Conservation (phyloP, 1,284 basidiomycete species). For the Stereum hirsutum region DNA sequence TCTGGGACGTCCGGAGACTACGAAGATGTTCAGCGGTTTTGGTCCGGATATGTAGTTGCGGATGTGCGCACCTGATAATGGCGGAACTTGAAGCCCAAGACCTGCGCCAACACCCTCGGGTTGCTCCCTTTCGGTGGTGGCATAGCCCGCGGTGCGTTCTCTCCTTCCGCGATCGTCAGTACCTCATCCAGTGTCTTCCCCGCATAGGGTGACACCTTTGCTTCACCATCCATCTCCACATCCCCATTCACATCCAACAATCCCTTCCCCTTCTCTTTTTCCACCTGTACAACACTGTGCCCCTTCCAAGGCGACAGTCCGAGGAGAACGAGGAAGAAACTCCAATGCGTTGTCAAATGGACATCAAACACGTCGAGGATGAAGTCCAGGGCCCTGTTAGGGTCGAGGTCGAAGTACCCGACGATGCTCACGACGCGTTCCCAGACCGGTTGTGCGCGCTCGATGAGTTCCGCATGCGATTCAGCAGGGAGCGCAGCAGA, state of each 20-base stretch:
- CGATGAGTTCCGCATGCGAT: slow-evolving; percentile 41
- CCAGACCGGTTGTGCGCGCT: slow-evolving; percentile 73
- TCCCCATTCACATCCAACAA: slow-evolving; percentile 21
- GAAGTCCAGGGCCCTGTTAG: slow-evolving; percentile 89
- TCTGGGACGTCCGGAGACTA: slow-evolving; percentile 51
- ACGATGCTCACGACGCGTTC: slow-evolving; percentile 82
- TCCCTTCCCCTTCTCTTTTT: slow-evolving; percentile 32
- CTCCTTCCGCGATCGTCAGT: slow-evolving; percentile 39
- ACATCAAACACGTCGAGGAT: slow-evolving; percentile 87
- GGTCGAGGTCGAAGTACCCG: slow-evolving; percentile 94
- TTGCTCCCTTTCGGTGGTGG: slow-evolving; percentile 21
- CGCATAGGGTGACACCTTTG: slow-evolving; percentile 36
- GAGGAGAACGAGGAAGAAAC: slow-evolving; percentile 88
- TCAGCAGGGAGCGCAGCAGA: slow-evolving; percentile 55
- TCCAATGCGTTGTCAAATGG: slow-evolving; percentile 76
- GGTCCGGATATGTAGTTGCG: slow-evolving; percentile 6
- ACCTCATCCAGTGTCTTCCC: slow-evolving; percentile 62
- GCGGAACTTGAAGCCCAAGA: slow-evolving; percentile 93
- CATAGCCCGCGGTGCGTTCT: slow-evolving; percentile 12
- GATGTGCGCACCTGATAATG: slow-evolving; percentile 67
- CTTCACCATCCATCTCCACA: slow-evolving; percentile 28
- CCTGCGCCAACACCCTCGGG: slow-evolving; percentile 75
- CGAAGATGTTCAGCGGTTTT: slow-evolving; percentile 10
- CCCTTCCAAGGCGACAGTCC: slow-evolving; percentile 55
- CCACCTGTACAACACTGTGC: slow-evolving; percentile 21